Evolutionary conservation across 2,329 filamentous ascomycete species (phyloP), one percentile per base, ranked within the genome.

Genomic region (Chaetomium globosum): DNA sequence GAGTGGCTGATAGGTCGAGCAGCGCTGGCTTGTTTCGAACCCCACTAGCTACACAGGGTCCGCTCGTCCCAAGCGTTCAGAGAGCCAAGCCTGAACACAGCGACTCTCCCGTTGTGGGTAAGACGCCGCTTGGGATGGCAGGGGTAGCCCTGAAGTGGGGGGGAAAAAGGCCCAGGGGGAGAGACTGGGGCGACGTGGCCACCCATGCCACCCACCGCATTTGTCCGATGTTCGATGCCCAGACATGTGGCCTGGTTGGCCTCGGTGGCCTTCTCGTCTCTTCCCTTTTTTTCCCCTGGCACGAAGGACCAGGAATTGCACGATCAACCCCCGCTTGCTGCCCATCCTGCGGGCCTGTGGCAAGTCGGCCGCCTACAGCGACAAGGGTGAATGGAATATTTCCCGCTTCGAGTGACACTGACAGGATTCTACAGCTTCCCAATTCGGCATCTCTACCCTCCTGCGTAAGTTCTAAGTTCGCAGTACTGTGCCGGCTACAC

Each of bases 11-110:
- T 31, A 52, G 54, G 48, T 26, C 7, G 39, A 52, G 36, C 48
- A 55, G 54, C 49, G 46, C 55, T 52, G 52, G 64, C 51, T 52
- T 65, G 70, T 72, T 72, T 71, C 68, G 69, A 67, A 61, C 66
- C 64, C 69, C 67, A 69, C 68, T 57, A 51, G 57, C 43, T 60
- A 51, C 59, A 65, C 65, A 54, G 60, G 31, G 60, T 19, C 21
- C 59, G 64, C 39, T 69, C 61, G 66, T 66, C 57, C 63, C 67
- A 67, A 67, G 63, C 52, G 33, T 39, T 52, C 52, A 56, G 53
- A 60, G 36, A 52, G 53, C 59, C 59, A 65, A 62, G 48, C 54
- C 46, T n/a, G 33, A 39, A 10, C 19, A 52, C 8, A 56, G 36
- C 19, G 46, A 36, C 55, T 36, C 48, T 64, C 51, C 51, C 43